phyloP scores from a whole-genome alignment of 2,329 filamentous ascomycete genomes.

The Sporothrix brunneoviolacea region DNA sequence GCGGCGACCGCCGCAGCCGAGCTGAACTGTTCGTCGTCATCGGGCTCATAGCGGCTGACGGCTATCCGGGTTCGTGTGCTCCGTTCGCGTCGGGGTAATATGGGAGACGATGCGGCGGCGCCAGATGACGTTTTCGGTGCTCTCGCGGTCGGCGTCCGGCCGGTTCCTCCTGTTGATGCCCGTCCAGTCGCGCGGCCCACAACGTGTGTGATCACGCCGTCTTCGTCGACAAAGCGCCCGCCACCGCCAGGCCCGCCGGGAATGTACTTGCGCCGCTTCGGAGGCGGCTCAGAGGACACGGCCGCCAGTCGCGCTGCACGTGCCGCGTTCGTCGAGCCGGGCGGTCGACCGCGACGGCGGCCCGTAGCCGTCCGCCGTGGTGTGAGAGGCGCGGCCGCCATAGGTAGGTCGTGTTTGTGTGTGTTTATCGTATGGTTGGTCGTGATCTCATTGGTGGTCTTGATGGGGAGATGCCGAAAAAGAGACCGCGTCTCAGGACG shows the following conservation, averaged over 20 bases:
- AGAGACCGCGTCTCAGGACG: slow-evolving; percentile 8
- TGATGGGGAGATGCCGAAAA: slow-evolving; percentile 5
- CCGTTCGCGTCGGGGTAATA: slow-evolving; percentile 49
- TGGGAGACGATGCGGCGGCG: slow-evolving; percentile 35
- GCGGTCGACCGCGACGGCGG: slow-evolving; percentile 41
- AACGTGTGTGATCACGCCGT: slow-evolving; percentile 38
- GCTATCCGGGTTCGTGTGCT: slow-evolving; percentile 50
- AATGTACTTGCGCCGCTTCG: slow-evolving; percentile 70
- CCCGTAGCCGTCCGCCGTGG: slow-evolving; percentile 37
- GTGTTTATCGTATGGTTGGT: background rate
- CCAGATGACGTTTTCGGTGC: slow-evolving; percentile 35
- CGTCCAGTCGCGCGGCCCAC: slow-evolving; percentile 13
- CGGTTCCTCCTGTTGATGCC: background rate
- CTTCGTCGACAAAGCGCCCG: slow-evolving; percentile 72
- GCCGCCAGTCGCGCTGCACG: slow-evolving; percentile 31
- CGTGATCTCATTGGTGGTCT: background rate
- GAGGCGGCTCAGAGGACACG: slow-evolving; percentile 51
- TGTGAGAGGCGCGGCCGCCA: slow-evolving; percentile 30
- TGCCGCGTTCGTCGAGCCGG: slow-evolving; percentile 25
- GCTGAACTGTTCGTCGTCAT: slow-evolving; percentile 63
- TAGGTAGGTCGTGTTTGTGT: slow-evolving; percentile 13
- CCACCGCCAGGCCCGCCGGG: slow-evolving; percentile 83
- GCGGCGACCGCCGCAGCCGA: slow-evolving; percentile 86
- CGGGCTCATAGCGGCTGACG: slow-evolving; percentile 42
- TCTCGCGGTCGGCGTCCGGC: slow-evolving; percentile 32